Conservation (phyloP, 306 rosid species). For the Glycine soja region DNA sequence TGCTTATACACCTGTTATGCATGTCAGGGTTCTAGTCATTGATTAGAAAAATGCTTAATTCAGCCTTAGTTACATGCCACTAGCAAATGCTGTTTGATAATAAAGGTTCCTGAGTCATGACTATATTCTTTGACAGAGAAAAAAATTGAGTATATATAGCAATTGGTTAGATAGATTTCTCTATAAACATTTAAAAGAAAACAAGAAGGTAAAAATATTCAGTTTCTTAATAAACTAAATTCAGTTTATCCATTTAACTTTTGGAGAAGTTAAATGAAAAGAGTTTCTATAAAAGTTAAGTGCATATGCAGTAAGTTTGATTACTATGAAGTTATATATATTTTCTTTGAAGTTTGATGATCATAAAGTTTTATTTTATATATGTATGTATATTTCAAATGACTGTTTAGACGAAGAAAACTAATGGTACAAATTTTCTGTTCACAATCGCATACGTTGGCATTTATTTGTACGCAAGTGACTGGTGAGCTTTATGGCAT, state of each 20-base stretch:
- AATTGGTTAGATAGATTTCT: not conserved
- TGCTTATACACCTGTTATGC: constrained; percentile 15
- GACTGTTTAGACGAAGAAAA: not conserved
- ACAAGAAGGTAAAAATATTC: too few species aligned
- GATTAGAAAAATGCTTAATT: not conserved
- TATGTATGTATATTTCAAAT: not conserved
- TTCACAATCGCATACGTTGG: not conserved
- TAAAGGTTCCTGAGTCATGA: not conserved
- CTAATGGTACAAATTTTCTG: not conserved
- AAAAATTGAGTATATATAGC: not conserved
- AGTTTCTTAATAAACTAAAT: not conserved
- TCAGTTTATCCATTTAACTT: not conserved
- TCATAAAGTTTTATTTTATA: not conserved
- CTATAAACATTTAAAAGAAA: too few species aligned
- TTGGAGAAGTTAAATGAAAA: not conserved
- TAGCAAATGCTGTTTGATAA: not conserved
- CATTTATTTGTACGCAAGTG: constrained; percentile 10
- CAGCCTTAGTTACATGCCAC: not conserved
- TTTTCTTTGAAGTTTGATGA: not conserved
- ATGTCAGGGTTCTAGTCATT: not conserved
- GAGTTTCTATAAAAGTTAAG: not conserved
- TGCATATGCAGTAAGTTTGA: not conserved
- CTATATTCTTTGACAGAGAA: not conserved
- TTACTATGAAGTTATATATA: not conserved
- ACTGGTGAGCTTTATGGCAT: not conserved